Conservation (phyloP, 805 yeast genomes). For the Barnettozyma vustinii region DNA sequence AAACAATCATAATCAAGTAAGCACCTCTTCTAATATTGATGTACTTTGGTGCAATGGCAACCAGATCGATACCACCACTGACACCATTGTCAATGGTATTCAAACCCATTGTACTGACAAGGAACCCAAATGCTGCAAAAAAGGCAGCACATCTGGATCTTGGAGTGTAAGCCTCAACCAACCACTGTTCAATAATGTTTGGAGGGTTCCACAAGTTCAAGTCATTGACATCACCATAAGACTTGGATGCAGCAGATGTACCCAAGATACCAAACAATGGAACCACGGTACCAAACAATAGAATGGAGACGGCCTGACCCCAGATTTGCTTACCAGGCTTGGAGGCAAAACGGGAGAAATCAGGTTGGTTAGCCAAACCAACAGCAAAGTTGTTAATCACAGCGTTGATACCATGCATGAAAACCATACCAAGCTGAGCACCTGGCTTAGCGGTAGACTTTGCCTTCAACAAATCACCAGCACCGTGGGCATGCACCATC, state of each 20-base stretch:
- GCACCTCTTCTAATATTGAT: constrained; percentile 60
- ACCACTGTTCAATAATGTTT: constrained; percentile 35
- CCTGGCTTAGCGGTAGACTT: constrained; percentile 22
- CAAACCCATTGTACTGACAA: constrained; percentile 31
- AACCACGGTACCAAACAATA: constrained; percentile 36
- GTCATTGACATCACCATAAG: constrained; percentile 30
- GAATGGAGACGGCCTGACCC: constrained; percentile 33
- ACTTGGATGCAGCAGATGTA: constrained; percentile 37
- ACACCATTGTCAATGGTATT: constrained; percentile 38
- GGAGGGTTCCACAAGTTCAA: constrained; percentile 42
- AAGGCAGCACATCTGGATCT: constrained; percentile 44
- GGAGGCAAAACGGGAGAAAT: constrained; percentile 33
- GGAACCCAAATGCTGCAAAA: constrained; percentile 32
- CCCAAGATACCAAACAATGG: constrained; percentile 43
- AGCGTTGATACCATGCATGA: constrained; percentile 27
- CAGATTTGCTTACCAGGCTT: constrained; percentile 33
- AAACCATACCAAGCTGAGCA: constrained; percentile 28
- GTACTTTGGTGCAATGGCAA: constrained; percentile 45
- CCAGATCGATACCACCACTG: constrained; percentile 47
- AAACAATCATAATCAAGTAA: constrained; percentile 62
- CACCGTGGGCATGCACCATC: constrained; percentile 28
- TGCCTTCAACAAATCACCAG: constrained; percentile 28
- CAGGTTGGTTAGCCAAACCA: constrained; percentile 29
- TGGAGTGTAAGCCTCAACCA: constrained; percentile 32
- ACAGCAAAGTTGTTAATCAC: constrained; percentile 28